These are phyloP conservation scores for Paramyrothecium roridum DNA, from an alignment of 2,329 filamentous ascomycete species.

Conservation along the genomic window DNA sequence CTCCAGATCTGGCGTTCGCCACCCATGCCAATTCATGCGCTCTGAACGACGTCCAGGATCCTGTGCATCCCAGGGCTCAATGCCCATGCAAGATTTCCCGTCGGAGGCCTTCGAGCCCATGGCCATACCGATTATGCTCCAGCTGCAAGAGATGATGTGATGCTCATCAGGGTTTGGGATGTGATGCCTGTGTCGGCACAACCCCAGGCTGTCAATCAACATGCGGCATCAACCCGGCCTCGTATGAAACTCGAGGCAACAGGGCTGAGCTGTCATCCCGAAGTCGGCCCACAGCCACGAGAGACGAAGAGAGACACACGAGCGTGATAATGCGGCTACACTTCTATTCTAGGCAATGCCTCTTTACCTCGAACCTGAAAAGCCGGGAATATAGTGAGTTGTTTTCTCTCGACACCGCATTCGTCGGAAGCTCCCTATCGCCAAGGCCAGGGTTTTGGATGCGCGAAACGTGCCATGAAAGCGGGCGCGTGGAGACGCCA, in stretches of 20 bases:
- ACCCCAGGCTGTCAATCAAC: neutral
- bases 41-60: neutral
- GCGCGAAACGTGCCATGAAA: neutral
- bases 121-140: too few relatives aligned
- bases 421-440: neutral
- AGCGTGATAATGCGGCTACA: too few relatives aligned
- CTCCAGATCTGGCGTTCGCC: neutral
- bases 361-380: neutral
- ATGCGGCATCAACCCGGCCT: neutral
- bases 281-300: neutral
- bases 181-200: neutral
- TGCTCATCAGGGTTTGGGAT: neutral
- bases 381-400: neutral
- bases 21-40: neutral
- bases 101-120: too few relatives aligned
- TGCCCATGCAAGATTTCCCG: too few relatives aligned
- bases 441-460: neutral
- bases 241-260: neutral
- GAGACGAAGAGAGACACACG: neutral
- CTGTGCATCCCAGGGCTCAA: too few relatives aligned
- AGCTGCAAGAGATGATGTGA: neutral
- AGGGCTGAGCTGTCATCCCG: neutral
- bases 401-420: neutral
- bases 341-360: neutral
- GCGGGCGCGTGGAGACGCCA: neutral